A percentile compares a stretch with the other conserved stretches of the same genome.
Evolutionary conservation across 2,329 filamentous ascomycete species (phyloP).

Genomic region (Neopestalotiopsis sp.): DNA sequence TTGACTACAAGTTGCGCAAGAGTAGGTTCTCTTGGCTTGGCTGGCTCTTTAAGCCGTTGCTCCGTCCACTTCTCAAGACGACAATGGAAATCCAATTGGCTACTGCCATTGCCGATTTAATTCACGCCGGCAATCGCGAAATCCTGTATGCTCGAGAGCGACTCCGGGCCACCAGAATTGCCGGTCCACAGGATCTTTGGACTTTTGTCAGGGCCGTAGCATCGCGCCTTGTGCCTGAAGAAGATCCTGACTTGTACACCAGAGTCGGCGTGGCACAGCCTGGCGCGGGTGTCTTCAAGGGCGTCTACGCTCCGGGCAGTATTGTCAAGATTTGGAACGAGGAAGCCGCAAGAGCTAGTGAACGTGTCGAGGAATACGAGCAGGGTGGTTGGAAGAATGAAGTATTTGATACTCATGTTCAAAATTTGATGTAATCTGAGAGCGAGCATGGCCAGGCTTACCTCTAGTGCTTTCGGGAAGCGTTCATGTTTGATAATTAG

Average conservation of each 20-base stretch:
- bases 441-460: neutral
- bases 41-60: conserved; percentile 83
- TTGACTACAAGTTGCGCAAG: conserved; percentile 77
- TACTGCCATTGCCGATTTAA: conserved; percentile 68
- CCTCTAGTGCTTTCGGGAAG: neutral
- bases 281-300: conserved; percentile 71
- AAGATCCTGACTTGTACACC: conserved; percentile 78
- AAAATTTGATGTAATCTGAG: conserved; percentile 23
- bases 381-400: conserved; percentile 81
- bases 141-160: conserved; percentile 86
- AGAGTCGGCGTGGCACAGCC: conserved; percentile 70
- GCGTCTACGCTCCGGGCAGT: conserved; percentile 87
- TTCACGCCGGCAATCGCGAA: conserved; percentile 81
- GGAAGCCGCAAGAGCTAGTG: conserved; percentile 71
- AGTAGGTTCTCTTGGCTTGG: conserved; percentile 78
- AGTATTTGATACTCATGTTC: conserved; percentile 66
- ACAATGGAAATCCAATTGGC: conserved; percentile 78
- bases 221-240: conserved; percentile 73
- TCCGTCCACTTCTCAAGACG: conserved; percentile 79
- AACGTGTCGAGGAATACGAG: conserved; percentile 76
- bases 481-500: neutral
- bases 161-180: conserved; percentile 82
- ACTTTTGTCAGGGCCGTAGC: conserved; percentile 85
- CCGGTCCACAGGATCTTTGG: conserved; percentile 76
- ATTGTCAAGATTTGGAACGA: conserved; percentile 89